phyloP scores from a whole-genome alignment of 2,329 filamentous ascomycete genomes.

The Clathrospora elynae region DNA sequence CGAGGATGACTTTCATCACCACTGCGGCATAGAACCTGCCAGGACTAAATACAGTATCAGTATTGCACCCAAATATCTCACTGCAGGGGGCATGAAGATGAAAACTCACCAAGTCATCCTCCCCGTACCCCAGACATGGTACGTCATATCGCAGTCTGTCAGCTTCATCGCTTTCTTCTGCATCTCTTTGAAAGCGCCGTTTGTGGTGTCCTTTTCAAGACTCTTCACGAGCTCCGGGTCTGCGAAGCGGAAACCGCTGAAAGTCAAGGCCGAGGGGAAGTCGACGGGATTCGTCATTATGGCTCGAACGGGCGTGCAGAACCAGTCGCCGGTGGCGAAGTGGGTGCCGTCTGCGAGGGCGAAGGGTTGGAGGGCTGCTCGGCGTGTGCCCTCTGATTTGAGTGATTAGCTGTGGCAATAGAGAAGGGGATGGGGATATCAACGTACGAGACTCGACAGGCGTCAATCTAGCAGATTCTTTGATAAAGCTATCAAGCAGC shows the following conservation, averaged over 20 bases:
- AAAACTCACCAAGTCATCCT: conserved; percentile 23
- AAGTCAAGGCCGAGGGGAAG: conserved; percentile 18
- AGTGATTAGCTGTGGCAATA: background rate
- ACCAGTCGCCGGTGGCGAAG: conserved; percentile 24
- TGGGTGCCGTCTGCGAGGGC: conserved; percentile 22
- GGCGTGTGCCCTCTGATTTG: conserved; percentile 21
- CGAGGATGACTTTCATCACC: conserved; percentile 24
- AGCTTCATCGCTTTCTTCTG: conserved; percentile 18
- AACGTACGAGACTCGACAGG: conserved; percentile 25
- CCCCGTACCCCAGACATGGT: conserved; percentile 26
- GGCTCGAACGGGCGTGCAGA: conserved; percentile 23
- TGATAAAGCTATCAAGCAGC: conserved; percentile 30
- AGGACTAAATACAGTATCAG: conserved; percentile 11
- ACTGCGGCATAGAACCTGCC: conserved; percentile 22
- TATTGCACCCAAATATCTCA: background rate
- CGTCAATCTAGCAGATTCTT: conserved; percentile 25
- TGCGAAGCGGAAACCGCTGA: conserved; percentile 28
- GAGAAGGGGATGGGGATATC: background rate
- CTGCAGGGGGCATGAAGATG: background rate
- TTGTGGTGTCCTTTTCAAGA: conserved; percentile 2
- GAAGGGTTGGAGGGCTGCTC: conserved; percentile 21
- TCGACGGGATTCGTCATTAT: conserved; percentile 19
- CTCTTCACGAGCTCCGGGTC: conserved; percentile 13
- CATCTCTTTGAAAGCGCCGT: conserved; percentile 6
- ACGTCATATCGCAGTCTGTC: conserved; percentile 19